These are phyloP conservation scores for Leccinum holopus DNA, from an alignment of 1,284 basidiomycete genomes.

Conservation along the genomic window DNA sequence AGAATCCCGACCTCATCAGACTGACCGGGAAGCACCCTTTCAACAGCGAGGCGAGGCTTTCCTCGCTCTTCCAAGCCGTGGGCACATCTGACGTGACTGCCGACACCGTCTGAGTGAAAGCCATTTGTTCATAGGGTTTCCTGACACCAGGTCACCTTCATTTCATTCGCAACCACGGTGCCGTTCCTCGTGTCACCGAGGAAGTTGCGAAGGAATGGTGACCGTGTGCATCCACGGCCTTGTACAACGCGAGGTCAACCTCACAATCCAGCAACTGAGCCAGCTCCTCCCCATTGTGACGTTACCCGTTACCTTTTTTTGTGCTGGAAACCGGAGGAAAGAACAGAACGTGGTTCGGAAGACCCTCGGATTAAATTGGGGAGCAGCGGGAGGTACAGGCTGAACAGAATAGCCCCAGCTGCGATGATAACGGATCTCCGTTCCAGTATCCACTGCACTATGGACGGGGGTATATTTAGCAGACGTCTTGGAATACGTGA, in stretches of 20 bases:
- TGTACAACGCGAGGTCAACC: slow-evolving; percentile 41
- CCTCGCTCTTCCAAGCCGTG: slow-evolving; percentile 42
- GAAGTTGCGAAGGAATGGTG: slow-evolving; percentile 45
- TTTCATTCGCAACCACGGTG: slow-evolving; percentile 68
- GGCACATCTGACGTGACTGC: not conserved
- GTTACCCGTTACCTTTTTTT: slow-evolving; percentile 64
- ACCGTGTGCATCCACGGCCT: slow-evolving; percentile 52
- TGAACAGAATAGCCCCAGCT: not conserved
- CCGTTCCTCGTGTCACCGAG: slow-evolving; percentile 52
- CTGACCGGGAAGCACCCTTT: slow-evolving; percentile 64
- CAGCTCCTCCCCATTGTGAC: slow-evolving; percentile 54
- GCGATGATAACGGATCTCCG: not conserved
- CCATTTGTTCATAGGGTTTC: slow-evolving; percentile 44
- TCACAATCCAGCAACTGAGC: slow-evolving; percentile 49
- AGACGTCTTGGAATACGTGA: slow-evolving; percentile 54
- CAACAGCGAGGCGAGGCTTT: slow-evolving; percentile 56
- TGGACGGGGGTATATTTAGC: slow-evolving; percentile 67
- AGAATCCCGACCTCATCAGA: slow-evolving; percentile 38
- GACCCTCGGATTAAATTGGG: slow-evolving; percentile 63
- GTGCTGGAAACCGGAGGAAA: slow-evolving; percentile 68
- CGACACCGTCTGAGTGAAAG: not conserved
- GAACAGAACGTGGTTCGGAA: slow-evolving; percentile 70
- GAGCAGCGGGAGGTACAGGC: slow-evolving; percentile 41
- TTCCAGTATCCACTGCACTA: slow-evolving; percentile 53
- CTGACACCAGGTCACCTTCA: slow-evolving; percentile 64